phyloP scores from a whole-genome alignment of 2,329 filamentous ascomycete species.

The Monilinia laxa region DNA sequence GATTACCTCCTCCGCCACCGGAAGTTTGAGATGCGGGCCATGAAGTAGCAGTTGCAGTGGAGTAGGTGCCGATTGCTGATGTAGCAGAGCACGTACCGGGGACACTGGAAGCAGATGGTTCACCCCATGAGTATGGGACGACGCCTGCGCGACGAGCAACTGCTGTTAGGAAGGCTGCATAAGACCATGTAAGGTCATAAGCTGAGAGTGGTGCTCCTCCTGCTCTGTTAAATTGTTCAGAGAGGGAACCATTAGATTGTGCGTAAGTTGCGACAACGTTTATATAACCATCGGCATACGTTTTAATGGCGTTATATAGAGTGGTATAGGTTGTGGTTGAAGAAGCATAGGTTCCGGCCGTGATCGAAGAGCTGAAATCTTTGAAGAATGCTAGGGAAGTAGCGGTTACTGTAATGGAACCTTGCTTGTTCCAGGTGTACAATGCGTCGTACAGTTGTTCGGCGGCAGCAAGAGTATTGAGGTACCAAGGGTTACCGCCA shows the following conservation, averaged over 20 bases:
- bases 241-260: slow-evolving; percentile 59
- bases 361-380: slow-evolving; percentile 58
- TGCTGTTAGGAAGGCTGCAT: slow-evolving; percentile 67
- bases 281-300: slow-evolving; percentile 61
- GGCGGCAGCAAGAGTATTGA: slow-evolving; percentile 72
- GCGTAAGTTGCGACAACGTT: slow-evolving; percentile 51
- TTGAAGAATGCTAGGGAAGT: slow-evolving; percentile 71
- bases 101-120: slow-evolving; percentile 47
- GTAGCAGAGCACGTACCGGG: slow-evolving; percentile 51
- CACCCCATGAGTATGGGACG: slow-evolving; percentile 58
- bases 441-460: slow-evolving; percentile 78
- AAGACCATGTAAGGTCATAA: slow-evolving; percentile 70
- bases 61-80: slow-evolving; percentile 53
- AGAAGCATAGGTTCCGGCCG: slow-evolving; percentile 63
- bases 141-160: slow-evolving; percentile 54
- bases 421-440: slow-evolving; percentile 65
- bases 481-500: slow-evolving; percentile 79
- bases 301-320: slow-evolving; percentile 61
- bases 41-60: slow-evolving; percentile 44
- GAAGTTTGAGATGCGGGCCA: slow-evolving; percentile 48
- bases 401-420: slow-evolving; percentile 62
- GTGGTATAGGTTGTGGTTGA: slow-evolving; percentile 58
- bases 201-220: slow-evolving; percentile 59
- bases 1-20: slow-evolving; percentile 22
- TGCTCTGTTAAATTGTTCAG: slow-evolving; percentile 64